phyloP scores from a whole-genome alignment of 2,329 filamentous ascomycete species.

The Penicillium sclerotiorum region DNA sequence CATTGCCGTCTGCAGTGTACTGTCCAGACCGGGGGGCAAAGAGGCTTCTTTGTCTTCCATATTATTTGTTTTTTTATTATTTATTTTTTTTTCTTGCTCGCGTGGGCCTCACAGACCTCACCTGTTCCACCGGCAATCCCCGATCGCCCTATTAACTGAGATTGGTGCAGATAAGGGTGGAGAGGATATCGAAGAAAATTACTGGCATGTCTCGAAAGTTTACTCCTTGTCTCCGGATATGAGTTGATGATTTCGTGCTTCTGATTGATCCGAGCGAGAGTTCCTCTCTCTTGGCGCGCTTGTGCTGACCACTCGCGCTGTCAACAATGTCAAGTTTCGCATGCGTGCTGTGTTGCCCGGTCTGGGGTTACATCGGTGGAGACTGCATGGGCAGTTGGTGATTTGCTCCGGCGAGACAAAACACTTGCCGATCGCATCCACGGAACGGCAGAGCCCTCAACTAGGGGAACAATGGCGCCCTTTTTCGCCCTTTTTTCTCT shows the following conservation, averaged over 20 bases:
- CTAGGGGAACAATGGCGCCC: conserved; percentile 14
- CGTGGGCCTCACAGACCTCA: not conserved
- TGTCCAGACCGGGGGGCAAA: not conserved
- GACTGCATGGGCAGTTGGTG: conserved; percentile 29
- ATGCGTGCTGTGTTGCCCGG: conserved; percentile 13
- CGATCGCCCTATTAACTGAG: conserved; percentile 7
- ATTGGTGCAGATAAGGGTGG: conserved; percentile 19
- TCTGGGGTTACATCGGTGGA: conserved; percentile 36
- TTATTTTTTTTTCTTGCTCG: not conserved
- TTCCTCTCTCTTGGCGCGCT: not conserved
- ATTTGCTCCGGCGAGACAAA: conserved; percentile 14
- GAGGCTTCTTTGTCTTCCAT: not conserved
- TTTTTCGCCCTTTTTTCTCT: conserved; percentile 4
- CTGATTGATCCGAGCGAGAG: conserved; percentile 12
- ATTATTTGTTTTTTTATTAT: not conserved
- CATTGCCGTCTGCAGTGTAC: not conserved
- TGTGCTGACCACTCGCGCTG: not conserved
- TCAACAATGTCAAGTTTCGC: conserved; percentile 4
- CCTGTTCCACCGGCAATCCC: conserved; percentile 15
- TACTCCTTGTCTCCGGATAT: not conserved
- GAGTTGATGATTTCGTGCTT: not conserved
- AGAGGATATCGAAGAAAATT: not conserved
- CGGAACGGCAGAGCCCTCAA: conserved; percentile 8
- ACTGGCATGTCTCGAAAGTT: not conserved
- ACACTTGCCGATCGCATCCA: conserved; percentile 25